These are phyloP conservation scores for Kurtzmaniella quercitrusa DNA, from an alignment of 1,139 yeast genomes.

Conservation along the genomic window DNA sequence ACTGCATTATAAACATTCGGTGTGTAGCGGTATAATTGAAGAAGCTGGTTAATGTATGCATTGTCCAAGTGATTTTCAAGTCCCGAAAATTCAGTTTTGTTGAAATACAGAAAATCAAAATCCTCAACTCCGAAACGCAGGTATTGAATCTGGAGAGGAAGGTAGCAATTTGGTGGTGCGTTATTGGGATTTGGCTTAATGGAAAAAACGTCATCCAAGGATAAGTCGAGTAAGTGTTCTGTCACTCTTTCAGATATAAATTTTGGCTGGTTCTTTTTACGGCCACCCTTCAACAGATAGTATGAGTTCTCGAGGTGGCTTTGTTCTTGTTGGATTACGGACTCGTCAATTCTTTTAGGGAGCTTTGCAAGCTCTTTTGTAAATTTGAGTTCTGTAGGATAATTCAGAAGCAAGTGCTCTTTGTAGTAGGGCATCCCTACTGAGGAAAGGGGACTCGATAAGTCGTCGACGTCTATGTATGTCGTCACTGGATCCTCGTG, in stretches of 20 bases:
- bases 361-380: conserved; percentile 48
- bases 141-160: conserved; percentile 72
- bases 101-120: conserved; percentile 85
- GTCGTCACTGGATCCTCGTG: conserved; percentile 19
- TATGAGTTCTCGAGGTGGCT: conserved; percentile 44
- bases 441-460: conserved; percentile 54
- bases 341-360: conserved; percentile 43
- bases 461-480: conserved; percentile 31
- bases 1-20: conserved; percentile 69
- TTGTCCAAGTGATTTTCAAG: conserved; percentile 83
- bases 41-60: conserved; percentile 72
- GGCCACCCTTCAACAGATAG: conserved; percentile 31
- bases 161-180: conserved; percentile 64
- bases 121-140: conserved; percentile 92
- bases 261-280: conserved; percentile 42
- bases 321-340: conserved; percentile 15
- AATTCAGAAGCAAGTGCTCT: conserved; percentile 73
- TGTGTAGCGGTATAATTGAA: conserved; percentile 80
- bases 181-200: conserved; percentile 4
- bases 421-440: conserved; percentile 88
- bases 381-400: conserved; percentile 63
- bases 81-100: conserved; percentile 74
- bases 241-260: conserved; percentile 66
- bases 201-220: conserved; percentile 1
- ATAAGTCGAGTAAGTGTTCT: conserved; percentile 15